Percentiles rank a stretch among this genome's conserved stretches.
Conservation (phyloP, 768 basidiomycete species). For the Suillus americanus region DNA sequence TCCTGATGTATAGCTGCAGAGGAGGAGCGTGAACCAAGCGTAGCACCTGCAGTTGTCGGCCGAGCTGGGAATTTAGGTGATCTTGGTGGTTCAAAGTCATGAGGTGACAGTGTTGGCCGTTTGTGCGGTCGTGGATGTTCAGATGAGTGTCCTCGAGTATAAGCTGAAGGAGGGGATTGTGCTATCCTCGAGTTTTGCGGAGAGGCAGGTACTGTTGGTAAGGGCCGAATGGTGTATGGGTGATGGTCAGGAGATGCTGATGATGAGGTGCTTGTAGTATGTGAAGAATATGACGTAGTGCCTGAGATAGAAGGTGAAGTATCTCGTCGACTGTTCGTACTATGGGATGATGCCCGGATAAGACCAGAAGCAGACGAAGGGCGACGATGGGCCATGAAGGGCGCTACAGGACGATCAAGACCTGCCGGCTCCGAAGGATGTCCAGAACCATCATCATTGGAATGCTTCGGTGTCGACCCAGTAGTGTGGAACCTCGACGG, state of each 20-base stretch:
- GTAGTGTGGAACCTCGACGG: slow-evolving; percentile 23
- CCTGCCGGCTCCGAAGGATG: slow-evolving; percentile 19
- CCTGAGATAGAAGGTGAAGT: slow-evolving; percentile 23
- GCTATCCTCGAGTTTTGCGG: slow-evolving; percentile 19
- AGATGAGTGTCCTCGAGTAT: slow-evolving; percentile 20
- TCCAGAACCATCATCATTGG: slow-evolving; percentile 22
- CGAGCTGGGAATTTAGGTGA: slow-evolving; percentile 25
- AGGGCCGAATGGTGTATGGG: slow-evolving; percentile 13
- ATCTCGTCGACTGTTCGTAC: slow-evolving; percentile 21
- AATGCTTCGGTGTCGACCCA: slow-evolving; percentile 22
- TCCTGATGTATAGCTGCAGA: slow-evolving; percentile 20
- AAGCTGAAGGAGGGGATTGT: slow-evolving; percentile 19
- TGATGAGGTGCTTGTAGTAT: slow-evolving; percentile 10
- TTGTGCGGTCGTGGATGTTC: slow-evolving; percentile 12
- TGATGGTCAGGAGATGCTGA: slow-evolving; percentile 14
- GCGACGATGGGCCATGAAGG: slow-evolving; percentile 16
- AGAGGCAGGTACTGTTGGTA: slow-evolving; percentile 32
- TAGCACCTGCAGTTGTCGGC: slow-evolving; percentile 42
- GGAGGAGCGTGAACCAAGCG: slow-evolving; percentile 18
- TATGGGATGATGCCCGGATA: slow-evolving; percentile 10
- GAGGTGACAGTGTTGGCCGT: slow-evolving; percentile 11
- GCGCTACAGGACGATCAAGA: slow-evolving; percentile 7
- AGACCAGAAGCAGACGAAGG: slow-evolving; percentile 5
- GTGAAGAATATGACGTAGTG: slow-evolving; percentile 8
- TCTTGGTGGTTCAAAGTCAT: background rate